These are phyloP conservation scores for Candida sakaeoensis DNA, from an alignment of 805 yeast genomes.

Conservation along the genomic window DNA sequence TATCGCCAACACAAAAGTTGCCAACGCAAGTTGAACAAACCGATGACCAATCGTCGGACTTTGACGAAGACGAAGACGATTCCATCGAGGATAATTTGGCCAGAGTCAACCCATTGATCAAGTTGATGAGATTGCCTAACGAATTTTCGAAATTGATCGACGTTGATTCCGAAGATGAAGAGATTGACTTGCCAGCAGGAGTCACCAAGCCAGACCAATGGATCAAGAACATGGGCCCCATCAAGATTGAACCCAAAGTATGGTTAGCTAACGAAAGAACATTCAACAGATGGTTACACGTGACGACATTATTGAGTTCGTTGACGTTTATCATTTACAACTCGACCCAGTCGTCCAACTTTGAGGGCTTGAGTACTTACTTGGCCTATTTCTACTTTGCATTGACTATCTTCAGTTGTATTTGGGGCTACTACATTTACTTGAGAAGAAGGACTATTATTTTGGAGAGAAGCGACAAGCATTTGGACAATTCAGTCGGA, in stretches of 20 bases:
- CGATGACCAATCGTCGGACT: slow-evolving; percentile 24
- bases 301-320: slow-evolving; percentile 78
- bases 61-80: slow-evolving; percentile 29
- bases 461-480: slow-evolving; percentile 77
- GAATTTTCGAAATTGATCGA: slow-evolving; percentile 44
- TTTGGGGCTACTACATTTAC: slow-evolving; percentile 87
- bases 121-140: slow-evolving; percentile 24
- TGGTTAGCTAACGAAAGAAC: slow-evolving; percentile 99
- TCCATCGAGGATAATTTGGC: slow-evolving; percentile 15
- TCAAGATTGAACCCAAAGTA: slow-evolving; percentile 94
- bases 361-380: slow-evolving; percentile 56
- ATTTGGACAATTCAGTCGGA: slow-evolving; percentile 86
- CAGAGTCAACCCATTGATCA: slow-evolving; percentile 13
- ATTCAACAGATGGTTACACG: slow-evolving; percentile 91
- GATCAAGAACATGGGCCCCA: slow-evolving; percentile 85
- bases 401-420: slow-evolving; percentile 75
- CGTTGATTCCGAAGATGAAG: slow-evolving; percentile 80
- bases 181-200: slow-evolving; percentile 82
- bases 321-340: slow-evolving; percentile 81
- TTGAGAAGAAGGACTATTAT: slow-evolving; percentile 68
- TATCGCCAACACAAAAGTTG: slow-evolving; percentile 4
- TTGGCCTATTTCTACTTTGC: slow-evolving; percentile 79
- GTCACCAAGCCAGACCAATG: slow-evolving; percentile 76
- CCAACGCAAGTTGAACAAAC: slow-evolving; percentile 8
- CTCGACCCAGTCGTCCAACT: slow-evolving; percentile 65